These are phyloP conservation scores for Pittosporum tobira DNA, from an alignment of 129 eudicot genomes.

Conservation along the genomic window DNA sequence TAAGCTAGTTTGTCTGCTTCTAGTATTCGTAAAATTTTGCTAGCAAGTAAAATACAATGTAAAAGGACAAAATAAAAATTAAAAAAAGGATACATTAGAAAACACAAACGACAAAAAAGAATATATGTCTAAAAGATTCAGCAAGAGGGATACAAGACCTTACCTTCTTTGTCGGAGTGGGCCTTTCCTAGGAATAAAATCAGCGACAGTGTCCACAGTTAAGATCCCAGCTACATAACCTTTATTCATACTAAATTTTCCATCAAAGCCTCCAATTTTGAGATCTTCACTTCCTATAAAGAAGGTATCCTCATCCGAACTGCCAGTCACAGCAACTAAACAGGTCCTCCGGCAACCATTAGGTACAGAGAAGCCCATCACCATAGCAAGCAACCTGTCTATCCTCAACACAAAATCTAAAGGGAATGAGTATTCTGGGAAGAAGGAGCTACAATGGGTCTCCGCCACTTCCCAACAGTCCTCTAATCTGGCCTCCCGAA, in stretches of 20 bases:
- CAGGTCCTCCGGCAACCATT: conserved; percentile 87
- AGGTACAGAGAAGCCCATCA: conserved; percentile 81
- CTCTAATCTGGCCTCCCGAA: conserved; percentile 88
- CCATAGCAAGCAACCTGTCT: conserved; percentile 72
- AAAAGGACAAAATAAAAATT: no score
- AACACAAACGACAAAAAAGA: not conserved
- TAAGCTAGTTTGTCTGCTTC: not conserved
- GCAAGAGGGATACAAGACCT: not conserved
- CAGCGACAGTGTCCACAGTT: conserved; percentile 90
- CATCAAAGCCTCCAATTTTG: conserved; percentile 73
- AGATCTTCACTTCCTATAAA: conserved; percentile 60
- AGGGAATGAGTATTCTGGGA: conserved; percentile 88
- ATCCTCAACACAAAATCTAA: conserved; percentile 72
- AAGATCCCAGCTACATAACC: conserved; percentile 92
- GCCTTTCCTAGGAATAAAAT: conserved; percentile 95
- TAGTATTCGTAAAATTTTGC: not conserved
- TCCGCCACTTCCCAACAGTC: conserved; percentile 99
- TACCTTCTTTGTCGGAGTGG: conserved; percentile 90
- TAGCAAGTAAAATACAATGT: not conserved
- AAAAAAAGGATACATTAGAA: not conserved
- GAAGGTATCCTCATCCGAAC: conserved; percentile 48
- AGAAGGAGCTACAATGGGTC: conserved; percentile 98
- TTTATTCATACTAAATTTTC: conserved; percentile 57
- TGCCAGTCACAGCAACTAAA: conserved; percentile 82
- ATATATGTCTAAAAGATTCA: not conserved